A percentile compares a stretch with the other conserved stretches of the same genome.
Conservation (phyloP, 345 rosid species). For the Firmiana major region DNA sequence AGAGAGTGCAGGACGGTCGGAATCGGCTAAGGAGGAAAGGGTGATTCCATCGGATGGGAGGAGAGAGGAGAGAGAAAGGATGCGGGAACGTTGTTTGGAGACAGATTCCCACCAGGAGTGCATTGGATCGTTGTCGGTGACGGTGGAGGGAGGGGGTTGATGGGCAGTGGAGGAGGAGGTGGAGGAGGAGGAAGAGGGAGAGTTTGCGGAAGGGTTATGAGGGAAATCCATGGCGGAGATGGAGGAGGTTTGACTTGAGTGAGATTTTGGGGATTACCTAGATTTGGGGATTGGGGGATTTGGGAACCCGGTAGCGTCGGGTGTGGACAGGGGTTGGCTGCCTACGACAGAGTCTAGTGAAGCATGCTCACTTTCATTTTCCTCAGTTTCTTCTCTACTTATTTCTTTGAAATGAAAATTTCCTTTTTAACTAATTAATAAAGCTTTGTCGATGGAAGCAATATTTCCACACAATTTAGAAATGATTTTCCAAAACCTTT, state of each 20-base stretch:
- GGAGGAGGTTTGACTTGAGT: constrained; percentile 9
- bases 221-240: constrained; percentile 50
- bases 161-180: constrained; percentile 30
- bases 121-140: constrained; percentile 50
- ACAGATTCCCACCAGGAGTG: constrained; percentile 99
- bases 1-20: constrained; percentile 90
- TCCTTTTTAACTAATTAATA: too few species aligned
- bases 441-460: too few species aligned
- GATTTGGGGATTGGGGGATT: constrained; percentile 11
- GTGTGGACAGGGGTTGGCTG: not conserved
- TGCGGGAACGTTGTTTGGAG: constrained; percentile 82
- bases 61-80: constrained; percentile 66
- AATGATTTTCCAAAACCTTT: too few species aligned
- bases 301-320: not conserved
- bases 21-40: constrained; percentile 78
- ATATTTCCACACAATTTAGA: too few species aligned
- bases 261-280: not conserved
- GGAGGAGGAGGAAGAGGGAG: constrained; percentile 45
- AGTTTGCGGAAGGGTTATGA: constrained; percentile 29
- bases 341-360: not conserved
- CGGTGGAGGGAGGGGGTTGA: constrained; percentile 18
- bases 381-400: not conserved
- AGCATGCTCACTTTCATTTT: not conserved
- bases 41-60: constrained; percentile 38
- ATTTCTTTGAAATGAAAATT: not conserved